Base-by-base conservation (phyloP, 2,329 filamentous ascomycete genomes). In the Paecilomyces sp. region DNA sequence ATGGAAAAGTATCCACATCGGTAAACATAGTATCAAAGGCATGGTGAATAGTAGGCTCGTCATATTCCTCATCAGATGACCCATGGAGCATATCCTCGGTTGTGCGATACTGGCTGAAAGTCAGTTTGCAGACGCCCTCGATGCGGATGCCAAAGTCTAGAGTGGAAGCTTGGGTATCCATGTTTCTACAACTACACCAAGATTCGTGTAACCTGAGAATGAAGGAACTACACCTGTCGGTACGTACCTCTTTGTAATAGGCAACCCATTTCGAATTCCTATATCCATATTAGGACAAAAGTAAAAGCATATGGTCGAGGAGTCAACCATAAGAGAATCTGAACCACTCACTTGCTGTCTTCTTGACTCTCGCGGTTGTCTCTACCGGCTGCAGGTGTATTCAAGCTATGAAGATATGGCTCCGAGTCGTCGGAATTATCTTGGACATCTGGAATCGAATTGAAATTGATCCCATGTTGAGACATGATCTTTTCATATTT, bases 401-500 rank as follows among this genome's bases (percentile, higher is more conserved):
- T 34, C 50, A 36, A 12, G 33, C 5, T 13, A 28, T 12, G 15
- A 25, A 34, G 5, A 51, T 52, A 9, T 13, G 13, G 12, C 34
- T 41, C 34, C 34, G 36, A 15, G n/a, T 54, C 51, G 11, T 24
- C 50, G n/a, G 15, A 3, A 12, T 55, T 47, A n/a, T 31, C 54
- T 0, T 54, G 24, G 5, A 51, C 24, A n/a, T 59, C 62, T 50
- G 33, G 82, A 36, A 88, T 80, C 9, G 85, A 81, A 57, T 89
- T 84, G 64, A 90, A 89, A 34, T 81, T 76, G 67, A 91, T 82
- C 57, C 86, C 84, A 67, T 90, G 80, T 69, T 87, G 81, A 56
- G 79, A 78, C 57, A 91, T 77, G 33, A 91, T 75, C 1, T 75
- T 70, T 72, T 91, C 88, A 66, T 91, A 91, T 60, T 83, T 83